A percentile compares a stretch with the other conserved stretches of the same genome.
phyloP scores from a whole-genome alignment of 2,329 filamentous ascomycete species.

The Madurella fahalii region DNA sequence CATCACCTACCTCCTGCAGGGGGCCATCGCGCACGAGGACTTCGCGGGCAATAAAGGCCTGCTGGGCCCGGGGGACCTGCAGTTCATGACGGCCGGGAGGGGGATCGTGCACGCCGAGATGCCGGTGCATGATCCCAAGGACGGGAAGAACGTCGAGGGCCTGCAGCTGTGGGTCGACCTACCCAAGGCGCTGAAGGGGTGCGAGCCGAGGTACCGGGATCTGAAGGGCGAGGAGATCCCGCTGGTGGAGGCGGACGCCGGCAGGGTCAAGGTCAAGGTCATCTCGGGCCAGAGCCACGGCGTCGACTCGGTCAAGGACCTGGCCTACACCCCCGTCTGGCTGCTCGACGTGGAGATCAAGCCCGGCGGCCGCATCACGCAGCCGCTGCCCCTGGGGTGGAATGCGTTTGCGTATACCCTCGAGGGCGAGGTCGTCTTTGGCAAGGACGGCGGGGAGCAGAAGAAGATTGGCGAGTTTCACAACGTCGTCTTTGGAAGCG shows the following conservation, averaged over 20 bases:
- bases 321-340: slow-evolving; percentile 98
- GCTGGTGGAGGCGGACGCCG: slow-evolving; percentile 63
- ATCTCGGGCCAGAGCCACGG: slow-evolving; percentile 83
- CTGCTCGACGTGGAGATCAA: slow-evolving; percentile 76
- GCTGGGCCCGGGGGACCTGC: slow-evolving; percentile 80
- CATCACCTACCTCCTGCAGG: slow-evolving; percentile 85
- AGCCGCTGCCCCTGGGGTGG: slow-evolving; percentile 75
- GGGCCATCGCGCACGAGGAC: slow-evolving; percentile 87
- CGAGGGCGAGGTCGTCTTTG: slow-evolving; percentile 66
- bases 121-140: slow-evolving; percentile 67
- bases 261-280: slow-evolving; percentile 76
- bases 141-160: slow-evolving; percentile 75
- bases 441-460: slow-evolving; percentile 44
- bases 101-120: slow-evolving; percentile 97
- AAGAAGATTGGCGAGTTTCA: slow-evolving; percentile 66
- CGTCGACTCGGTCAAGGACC: slow-evolving; percentile 79
- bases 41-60: slow-evolving; percentile 83
- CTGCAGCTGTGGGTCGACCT: slow-evolving; percentile 96
- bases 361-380: slow-evolving; percentile 73
- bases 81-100: slow-evolving; percentile 94
- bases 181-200: slow-evolving; percentile 73
- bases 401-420: slow-evolving; percentile 87
- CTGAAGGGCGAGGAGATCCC: slow-evolving; percentile 77
- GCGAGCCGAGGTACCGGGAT: slow-evolving; percentile 90
- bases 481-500: slow-evolving; percentile 82